Conservation (phyloP, 805 yeast genomes). For the Tetrapisispora taiwanensis region DNA sequence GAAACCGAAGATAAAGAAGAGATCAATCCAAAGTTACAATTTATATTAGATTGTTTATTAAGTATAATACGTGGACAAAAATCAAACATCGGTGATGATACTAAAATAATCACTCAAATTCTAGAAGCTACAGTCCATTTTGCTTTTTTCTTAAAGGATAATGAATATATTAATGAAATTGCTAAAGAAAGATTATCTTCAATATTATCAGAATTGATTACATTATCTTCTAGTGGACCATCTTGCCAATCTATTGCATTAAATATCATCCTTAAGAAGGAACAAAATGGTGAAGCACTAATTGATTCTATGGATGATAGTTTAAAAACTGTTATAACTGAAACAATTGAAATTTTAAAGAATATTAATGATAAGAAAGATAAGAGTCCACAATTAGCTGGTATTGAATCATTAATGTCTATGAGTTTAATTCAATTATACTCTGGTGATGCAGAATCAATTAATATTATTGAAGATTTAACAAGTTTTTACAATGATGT, state of each 20-base stretch:
- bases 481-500: slow-evolving; percentile 29
- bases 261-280: slow-evolving; percentile 25
- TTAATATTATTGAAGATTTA: slow-evolving; percentile 63
- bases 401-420: slow-evolving; percentile 70
- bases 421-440: slow-evolving; percentile 70
- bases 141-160: slow-evolving; percentile 25
- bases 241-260: slow-evolving; percentile 53
- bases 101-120: slow-evolving; percentile 24
- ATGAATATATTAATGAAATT: slow-evolving; percentile 16
- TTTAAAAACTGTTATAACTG: slow-evolving; percentile 37
- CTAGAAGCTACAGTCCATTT: slow-evolving; percentile 23
- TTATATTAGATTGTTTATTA: slow-evolving; percentile 52
- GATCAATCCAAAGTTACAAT: slow-evolving; percentile 21
- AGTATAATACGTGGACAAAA: slow-evolving; percentile 42
- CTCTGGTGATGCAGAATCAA: slow-evolving; percentile 67
- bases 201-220: slow-evolving; percentile 48
- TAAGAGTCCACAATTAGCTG: slow-evolving; percentile 35
- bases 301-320: slow-evolving; percentile 48
- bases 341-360: slow-evolving; percentile 40
- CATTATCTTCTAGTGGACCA: slow-evolving; percentile 11
- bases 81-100: slow-evolving; percentile 12
- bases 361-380: slow-evolving; percentile 26
- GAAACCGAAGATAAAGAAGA: slow-evolving; percentile 11
- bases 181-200: slow-evolving; percentile 61
- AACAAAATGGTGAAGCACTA: slow-evolving; percentile 20